Base-by-base conservation (phyloP, 2,329 filamentous ascomycete genomes). In the Gliomastix tumulicola region DNA sequence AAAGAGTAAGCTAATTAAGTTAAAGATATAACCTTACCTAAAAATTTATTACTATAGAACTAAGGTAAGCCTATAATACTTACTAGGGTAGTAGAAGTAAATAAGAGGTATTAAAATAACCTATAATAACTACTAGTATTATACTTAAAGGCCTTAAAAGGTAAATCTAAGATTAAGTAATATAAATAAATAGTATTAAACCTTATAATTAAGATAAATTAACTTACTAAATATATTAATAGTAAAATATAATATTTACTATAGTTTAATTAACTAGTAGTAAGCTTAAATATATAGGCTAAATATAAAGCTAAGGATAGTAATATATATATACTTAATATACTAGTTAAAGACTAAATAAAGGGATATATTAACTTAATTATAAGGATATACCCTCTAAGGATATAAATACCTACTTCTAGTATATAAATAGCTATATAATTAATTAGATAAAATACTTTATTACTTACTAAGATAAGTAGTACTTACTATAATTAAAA, bases 171-270 rank as follows among this genome's bases (percentile, higher is more conserved):
- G 22, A 25, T 13, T 16, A 21, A 13, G 7, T 23, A 25, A 9
- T 22, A 27, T 31, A 32, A 45, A 4, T 34, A 20, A 21, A 30
- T 30, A 41, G 21, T 42, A 18, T 13, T 45, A 23, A 30, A 45
- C 21, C 38, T 47, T 38, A 19, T n/a, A 34, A 37, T 45, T 47
- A 28, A 47, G 18, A 19, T 41, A 42, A 9, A 38, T 33, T 27
- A 46, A 48, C 21, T 23, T 42, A 32, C 7, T 33, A 10, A 22
- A 37, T 34, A 34, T 23, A 34, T 28, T 9, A 4, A 19, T 30
- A 3, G 8, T 34, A 35, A 32, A 15, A 17, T 39, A 35, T 35
- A 35, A 25, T 21, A 30, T 11, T 22, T 25, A 25, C 9, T 36
- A 21, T 25, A 20, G 27, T 30, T 23, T 35, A 16, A 19, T 30